Evolutionary conservation across 2,329 filamentous ascomycete genomes (phyloP).

Genomic region (Ophiostoma sp.): DNA sequence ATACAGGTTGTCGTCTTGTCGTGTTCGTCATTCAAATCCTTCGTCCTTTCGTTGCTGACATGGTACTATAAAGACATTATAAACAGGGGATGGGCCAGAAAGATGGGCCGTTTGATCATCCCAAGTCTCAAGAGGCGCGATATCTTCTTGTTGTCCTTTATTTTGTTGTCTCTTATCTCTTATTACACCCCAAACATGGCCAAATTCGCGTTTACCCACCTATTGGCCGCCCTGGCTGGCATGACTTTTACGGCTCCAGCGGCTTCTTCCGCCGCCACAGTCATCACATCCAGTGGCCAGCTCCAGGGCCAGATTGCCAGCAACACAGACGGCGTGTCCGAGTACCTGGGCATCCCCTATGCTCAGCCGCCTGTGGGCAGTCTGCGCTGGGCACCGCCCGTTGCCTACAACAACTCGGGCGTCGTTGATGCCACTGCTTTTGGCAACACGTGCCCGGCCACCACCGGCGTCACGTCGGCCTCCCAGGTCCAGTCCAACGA

Average conservation of each 20-base stretch:
- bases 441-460: conserved; percentile 34
- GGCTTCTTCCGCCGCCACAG: conserved; percentile 26
- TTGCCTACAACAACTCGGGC: conserved; percentile 32
- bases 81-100: background rate
- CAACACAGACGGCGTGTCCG: conserved; percentile 37
- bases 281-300: conserved; percentile 38
- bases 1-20: background rate
- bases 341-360: conserved; percentile 42
- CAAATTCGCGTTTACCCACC: background rate
- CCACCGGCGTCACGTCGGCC: conserved; percentile 24
- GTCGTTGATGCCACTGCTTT: conserved; percentile 34
- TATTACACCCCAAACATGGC: background rate
- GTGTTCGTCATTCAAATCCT: background rate
- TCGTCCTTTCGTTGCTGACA: background rate
- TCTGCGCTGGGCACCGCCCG: conserved; percentile 34
- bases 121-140: background rate
- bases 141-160: background rate
- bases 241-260: background rate
- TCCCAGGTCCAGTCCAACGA: conserved; percentile 34
- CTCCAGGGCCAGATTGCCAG: conserved; percentile 39
- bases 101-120: background rate
- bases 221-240: background rate
- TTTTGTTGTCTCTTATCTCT: background rate
- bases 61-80: background rate
- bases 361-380: conserved; percentile 34